Conservation (phyloP, 345 rosid species). For the Turritis glabra region DNA sequence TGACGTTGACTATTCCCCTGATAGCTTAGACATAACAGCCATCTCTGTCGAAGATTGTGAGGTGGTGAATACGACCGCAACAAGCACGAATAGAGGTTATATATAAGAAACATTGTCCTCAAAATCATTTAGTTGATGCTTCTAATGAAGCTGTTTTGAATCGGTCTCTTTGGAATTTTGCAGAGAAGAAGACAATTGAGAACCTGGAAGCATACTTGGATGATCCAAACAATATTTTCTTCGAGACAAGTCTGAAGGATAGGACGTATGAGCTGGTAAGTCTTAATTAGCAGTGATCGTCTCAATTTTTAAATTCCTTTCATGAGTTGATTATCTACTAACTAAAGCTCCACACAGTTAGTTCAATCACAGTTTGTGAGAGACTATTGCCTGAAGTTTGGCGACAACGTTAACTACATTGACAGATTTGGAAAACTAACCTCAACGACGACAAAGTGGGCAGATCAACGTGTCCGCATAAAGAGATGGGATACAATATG, state of each 20-base stretch:
- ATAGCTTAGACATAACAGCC: background rate
- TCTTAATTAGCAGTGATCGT: background rate
- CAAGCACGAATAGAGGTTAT: too few species aligned
- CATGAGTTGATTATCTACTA: background rate
- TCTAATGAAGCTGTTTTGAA: background rate
- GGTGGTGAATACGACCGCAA: background rate
- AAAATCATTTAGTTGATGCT: too few species aligned
- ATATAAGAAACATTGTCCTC: too few species aligned
- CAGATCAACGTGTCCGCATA: background rate
- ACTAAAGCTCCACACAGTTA: background rate
- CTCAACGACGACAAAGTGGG: background rate
- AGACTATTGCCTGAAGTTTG: background rate
- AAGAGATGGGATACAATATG: background rate
- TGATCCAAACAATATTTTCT: background rate
- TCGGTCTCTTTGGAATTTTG: background rate
- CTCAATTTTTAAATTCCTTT: background rate
- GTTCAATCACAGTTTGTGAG: background rate
- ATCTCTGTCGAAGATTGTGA: background rate
- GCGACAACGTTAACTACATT: background rate
- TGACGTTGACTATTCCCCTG: background rate
- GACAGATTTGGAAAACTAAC: background rate
- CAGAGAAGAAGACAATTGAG: background rate
- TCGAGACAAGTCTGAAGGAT: background rate
- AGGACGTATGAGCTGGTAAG: background rate
- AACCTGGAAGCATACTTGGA: background rate